Evolutionary conservation across 345 rosid species (phyloP), one percentile per base, ranked within the genome.

Genomic region (Mallotus nudiflorus): DNA sequence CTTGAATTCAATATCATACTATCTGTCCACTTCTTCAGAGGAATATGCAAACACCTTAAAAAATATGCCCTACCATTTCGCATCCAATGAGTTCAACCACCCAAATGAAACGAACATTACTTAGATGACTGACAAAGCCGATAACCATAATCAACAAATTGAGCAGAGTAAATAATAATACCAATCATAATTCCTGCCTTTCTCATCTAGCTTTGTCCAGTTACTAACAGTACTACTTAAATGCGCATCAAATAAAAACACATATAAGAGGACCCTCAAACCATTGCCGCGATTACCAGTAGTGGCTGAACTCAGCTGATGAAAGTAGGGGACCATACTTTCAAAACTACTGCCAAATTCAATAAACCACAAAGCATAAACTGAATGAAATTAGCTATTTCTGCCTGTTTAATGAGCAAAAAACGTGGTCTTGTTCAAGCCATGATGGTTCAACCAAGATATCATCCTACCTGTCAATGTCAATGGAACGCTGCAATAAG

Each of bases 311-410:
- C 54, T 28, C 65, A 20, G 51, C 65, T 22, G 31, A 16, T 15
- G 16, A 29, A 28, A 28, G n/a, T 67, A 20, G 53, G 55, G 65
- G 62, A 40, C 62, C 49, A 66, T 66, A 18, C 54, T 42, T 25
- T 12, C 20, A 27, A 42, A n/a, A 3, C 62, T 40, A 6, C 45
- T 4, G 20, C 53, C 68, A 31, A n/a, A 55, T 39, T 28, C 51
- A 45, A 45, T 33, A 31, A 56, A 28, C 29, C 35, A 20, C 5
- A 7, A 22, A 63, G 20, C 3, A 3, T 20, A 24, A 44, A 45
- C 24, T 63, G 67, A 8, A 24, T 24, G 53, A 14, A 18, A 7
- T 46, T 24, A 22, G 3, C 55, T 42, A 19, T 5, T 9, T 45
- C 29, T 56, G 3, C 42, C 53, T 27, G 20, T 35, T 28, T 15